Conservation (phyloP, 441 rosid genomes). For the Caryocar brasiliense region DNA sequence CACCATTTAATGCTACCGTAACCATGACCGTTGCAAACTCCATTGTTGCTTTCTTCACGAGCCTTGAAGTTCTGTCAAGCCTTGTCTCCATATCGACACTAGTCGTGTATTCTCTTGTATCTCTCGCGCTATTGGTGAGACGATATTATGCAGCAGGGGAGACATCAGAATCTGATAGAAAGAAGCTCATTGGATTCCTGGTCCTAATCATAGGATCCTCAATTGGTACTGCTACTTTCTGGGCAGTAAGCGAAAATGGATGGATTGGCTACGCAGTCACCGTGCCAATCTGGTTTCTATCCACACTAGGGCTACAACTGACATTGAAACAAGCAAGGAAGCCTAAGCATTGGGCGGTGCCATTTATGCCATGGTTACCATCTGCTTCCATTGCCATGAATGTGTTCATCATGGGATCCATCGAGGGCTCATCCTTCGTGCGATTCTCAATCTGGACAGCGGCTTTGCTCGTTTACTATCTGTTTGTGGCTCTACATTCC, state of each 20-base stretch:
- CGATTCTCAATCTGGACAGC: constrained; percentile 53
- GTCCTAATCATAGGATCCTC: constrained; percentile 43
- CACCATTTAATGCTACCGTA: constrained; percentile 54
- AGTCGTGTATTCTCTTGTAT: constrained; percentile 56
- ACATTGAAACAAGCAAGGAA: constrained; percentile 37
- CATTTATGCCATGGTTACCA: constrained; percentile 60
- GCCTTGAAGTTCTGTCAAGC: constrained; percentile 53
- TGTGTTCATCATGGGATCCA: constrained; percentile 59
- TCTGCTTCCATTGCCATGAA: constrained; percentile 46
- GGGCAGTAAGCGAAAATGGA: constrained; percentile 27
- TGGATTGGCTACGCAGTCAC: constrained; percentile 53
- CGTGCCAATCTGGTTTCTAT: constrained; percentile 42
- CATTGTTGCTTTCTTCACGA: constrained; percentile 53
- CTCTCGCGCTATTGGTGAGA: constrained; percentile 53
- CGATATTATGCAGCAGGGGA: constrained; percentile 44
- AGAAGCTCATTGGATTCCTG: constrained; percentile 36
- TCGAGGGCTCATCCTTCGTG: constrained; percentile 37
- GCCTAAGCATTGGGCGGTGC: constrained; percentile 68
- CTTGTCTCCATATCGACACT: constrained; percentile 63
- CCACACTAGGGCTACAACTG: constrained; percentile 36
- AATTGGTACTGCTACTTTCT: constrained; percentile 29
- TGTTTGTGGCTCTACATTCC: constrained; percentile 51
- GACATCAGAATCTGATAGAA: constrained; percentile 30
- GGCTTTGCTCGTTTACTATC: constrained; percentile 41
- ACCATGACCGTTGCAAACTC: constrained; percentile 47